Evolutionary conservation across 352 stramenopile genomes (phyloP).

Genomic region (Pythium biforme): DNA sequence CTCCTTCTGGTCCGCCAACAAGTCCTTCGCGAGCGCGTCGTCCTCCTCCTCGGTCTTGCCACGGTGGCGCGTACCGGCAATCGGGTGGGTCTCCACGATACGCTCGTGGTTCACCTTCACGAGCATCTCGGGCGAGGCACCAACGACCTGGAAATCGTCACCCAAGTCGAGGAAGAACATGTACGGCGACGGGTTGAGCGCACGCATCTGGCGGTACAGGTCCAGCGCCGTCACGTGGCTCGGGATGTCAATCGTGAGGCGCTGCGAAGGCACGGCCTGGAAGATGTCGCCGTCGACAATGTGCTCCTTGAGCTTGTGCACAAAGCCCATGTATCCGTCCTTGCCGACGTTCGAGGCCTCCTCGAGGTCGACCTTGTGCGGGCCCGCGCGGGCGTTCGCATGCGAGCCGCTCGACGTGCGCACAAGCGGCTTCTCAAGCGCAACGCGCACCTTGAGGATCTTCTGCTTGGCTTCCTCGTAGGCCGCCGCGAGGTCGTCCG

Average conservation of each 20-base stretch:
- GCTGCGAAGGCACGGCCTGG: conserved; percentile 86
- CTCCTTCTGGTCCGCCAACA: conserved; percentile 88
- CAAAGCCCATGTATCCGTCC: conserved; percentile 85
- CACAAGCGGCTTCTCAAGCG: conserved; percentile 59
- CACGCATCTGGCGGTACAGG: conserved; percentile 87
- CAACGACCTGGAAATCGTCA: conserved; percentile 85
- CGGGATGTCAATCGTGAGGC: conserved; percentile 66
- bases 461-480: conserved; percentile 76
- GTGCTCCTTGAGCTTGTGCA: conserved; percentile 84
- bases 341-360: conserved; percentile 80
- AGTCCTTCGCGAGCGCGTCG: conserved; percentile 66
- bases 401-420: conserved; percentile 59
- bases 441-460: conserved; percentile 61
- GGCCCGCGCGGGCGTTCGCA: conserved; percentile 36
- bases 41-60: conserved; percentile 87
- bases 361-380: conserved; percentile 64
- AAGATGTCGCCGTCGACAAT: conserved; percentile 91
- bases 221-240: conserved; percentile 70
- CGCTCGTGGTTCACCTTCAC: conserved; percentile 85
- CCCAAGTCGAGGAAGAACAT: conserved; percentile 89
- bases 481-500: conserved; percentile 51
- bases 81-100: conserved; percentile 87
- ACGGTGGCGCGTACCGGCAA: conserved; percentile 86
- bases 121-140: conserved; percentile 87
- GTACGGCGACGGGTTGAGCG: conserved; percentile 88